Evolutionary conservation across 345 rosid genomes (phyloP).

Genomic region (Cardiospermum halicacabum): DNA sequence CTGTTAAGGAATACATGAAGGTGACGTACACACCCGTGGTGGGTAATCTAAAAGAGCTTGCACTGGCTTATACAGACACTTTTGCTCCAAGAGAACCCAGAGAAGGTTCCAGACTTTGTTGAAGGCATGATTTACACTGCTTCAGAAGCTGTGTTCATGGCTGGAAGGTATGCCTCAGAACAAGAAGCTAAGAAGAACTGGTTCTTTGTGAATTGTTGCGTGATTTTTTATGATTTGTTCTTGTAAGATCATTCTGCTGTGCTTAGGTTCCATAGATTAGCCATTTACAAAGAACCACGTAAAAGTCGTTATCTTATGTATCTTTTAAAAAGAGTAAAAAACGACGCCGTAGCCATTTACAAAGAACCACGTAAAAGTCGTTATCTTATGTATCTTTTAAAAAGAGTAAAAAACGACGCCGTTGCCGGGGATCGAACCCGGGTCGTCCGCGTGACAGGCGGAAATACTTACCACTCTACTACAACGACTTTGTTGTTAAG

Average conservation of each 20-base stretch:
- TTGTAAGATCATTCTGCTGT: too few relatives aligned
- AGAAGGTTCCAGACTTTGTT: slow-evolving; percentile 89
- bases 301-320: too few relatives aligned
- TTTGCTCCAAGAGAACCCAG: slow-evolving; percentile 74
- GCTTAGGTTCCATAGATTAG: too few relatives aligned
- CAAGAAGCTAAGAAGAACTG: slow-evolving; percentile 89
- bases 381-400: too few relatives aligned
- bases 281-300: too few relatives aligned
- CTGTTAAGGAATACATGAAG: slow-evolving; percentile 88
- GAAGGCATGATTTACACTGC: slow-evolving; percentile 83
- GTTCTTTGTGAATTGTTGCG: too few relatives aligned
- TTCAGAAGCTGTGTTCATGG: slow-evolving; percentile 85
- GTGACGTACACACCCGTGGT: slow-evolving; percentile 79
- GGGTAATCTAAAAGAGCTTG: slow-evolving; percentile 64
- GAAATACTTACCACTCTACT: slow-evolving; percentile 67
- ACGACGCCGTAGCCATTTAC: too few relatives aligned
- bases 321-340: neutral
- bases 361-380: too few relatives aligned
- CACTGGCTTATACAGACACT: slow-evolving; percentile 87
- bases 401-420: slow-evolving; percentile 21
- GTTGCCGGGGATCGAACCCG: slow-evolving; percentile 83
- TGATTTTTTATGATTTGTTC: too few relatives aligned
- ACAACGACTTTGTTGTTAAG: slow-evolving; percentile 34
- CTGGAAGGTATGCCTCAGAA: slow-evolving; percentile 84
- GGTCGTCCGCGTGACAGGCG: slow-evolving; percentile 79